These are phyloP conservation scores for Sugiyamaella paludigena DNA, from an alignment of 1,139 yeast genomes.

Conservation along the genomic window DNA sequence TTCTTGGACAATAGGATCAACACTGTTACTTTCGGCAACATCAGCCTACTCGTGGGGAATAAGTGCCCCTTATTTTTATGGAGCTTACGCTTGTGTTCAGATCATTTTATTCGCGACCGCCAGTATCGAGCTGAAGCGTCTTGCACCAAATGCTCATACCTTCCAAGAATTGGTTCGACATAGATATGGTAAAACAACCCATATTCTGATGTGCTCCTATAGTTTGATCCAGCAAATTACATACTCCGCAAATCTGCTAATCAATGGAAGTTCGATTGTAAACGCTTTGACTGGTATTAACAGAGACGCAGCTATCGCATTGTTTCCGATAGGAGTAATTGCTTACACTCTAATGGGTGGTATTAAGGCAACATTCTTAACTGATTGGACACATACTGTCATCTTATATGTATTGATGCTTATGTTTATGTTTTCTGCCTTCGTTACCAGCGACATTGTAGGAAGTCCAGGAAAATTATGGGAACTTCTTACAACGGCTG, in stretches of 20 bases:
- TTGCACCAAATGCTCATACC: slow-evolving; percentile 53
- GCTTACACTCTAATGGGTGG: slow-evolving; percentile 54
- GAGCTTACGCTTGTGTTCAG: slow-evolving; percentile 69
- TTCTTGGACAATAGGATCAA: slow-evolving; percentile 93
- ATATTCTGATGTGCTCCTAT: slow-evolving; percentile 57
- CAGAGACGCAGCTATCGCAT: slow-evolving; percentile 49
- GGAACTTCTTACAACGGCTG: slow-evolving; percentile 61
- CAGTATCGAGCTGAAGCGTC: slow-evolving; percentile 55
- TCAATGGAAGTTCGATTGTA: slow-evolving; percentile 72
- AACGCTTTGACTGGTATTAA: slow-evolving; percentile 50
- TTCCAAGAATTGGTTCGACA: slow-evolving; percentile 63
- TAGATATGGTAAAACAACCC: slow-evolving; percentile 67
- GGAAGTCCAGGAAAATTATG: slow-evolving; percentile 81
- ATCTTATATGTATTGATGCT: slow-evolving; percentile 34
- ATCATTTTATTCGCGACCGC: slow-evolving; percentile 61
- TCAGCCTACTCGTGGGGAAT: slow-evolving; percentile 75
- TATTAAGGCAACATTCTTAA: slow-evolving; percentile 49
- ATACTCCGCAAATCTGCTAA: slow-evolving; percentile 44
- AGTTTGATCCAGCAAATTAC: slow-evolving; percentile 19
- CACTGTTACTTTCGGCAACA: slow-evolving; percentile 69
- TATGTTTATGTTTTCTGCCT: slow-evolving; percentile 37
- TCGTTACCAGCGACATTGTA: slow-evolving; percentile 53
- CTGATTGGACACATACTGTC: slow-evolving; percentile 43
- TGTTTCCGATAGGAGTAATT: slow-evolving; percentile 54
- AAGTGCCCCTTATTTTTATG: slow-evolving; percentile 68